Evolutionary conservation across 257 asterid genomes (phyloP).

Genomic region (Coffea canephora): DNA sequence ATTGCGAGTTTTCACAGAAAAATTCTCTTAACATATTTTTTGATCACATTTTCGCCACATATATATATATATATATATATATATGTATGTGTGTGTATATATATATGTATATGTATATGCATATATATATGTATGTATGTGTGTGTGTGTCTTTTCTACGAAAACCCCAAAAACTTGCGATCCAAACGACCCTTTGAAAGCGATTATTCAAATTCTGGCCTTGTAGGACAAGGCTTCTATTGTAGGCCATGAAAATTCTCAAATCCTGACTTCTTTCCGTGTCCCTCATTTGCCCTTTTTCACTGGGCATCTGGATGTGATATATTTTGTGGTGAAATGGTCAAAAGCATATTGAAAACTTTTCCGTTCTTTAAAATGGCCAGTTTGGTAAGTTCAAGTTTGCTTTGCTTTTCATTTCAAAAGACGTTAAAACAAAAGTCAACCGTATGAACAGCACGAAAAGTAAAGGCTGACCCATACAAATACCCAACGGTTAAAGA

Average conservation of each 20-base stretch:
- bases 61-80: too few species aligned
- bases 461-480: background rate
- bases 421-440: constrained; percentile 9
- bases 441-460: constrained; percentile 7
- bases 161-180: too few species aligned
- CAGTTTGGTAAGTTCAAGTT: background rate
- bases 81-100: too few species aligned
- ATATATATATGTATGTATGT: too few species aligned
- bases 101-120: too few species aligned
- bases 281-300: background rate
- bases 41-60: too few species aligned
- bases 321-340: background rate
- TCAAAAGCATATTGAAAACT: constrained; percentile 10
- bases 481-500: background rate
- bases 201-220: background rate
- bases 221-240: background rate
- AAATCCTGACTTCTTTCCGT: background rate
- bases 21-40: too few species aligned
- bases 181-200: background rate
- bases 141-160: too few species aligned
- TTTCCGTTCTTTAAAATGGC: background rate
- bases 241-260: too few species aligned
- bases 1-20: too few species aligned
- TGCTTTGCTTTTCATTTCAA: constrained; percentile 6
- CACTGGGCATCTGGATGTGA: background rate